These are phyloP conservation scores for Boletus tylopilopsis DNA, from an alignment of 768 basidiomycete species.

Conservation along the genomic window DNA sequence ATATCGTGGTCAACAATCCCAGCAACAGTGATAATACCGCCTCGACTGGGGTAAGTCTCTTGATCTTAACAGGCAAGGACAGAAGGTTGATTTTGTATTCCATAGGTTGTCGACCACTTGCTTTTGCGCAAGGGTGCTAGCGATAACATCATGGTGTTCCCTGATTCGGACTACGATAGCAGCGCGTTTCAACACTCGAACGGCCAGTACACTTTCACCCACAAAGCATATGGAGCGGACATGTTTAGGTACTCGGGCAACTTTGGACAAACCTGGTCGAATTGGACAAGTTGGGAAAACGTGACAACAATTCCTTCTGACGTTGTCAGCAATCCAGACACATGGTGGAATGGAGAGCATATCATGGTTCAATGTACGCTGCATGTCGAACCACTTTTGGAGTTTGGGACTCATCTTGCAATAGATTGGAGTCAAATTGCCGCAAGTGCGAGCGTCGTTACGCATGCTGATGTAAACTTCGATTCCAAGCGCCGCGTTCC, in stretches of 20 bases:
- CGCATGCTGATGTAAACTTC: conserved; percentile 76
- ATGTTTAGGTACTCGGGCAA: conserved; percentile 84
- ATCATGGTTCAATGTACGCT: conserved; percentile 82
- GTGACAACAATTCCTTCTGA: conserved; percentile 57
- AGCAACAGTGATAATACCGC: conserved; percentile 37
- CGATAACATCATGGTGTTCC: conserved; percentile 85
- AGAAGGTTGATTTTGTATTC: conserved; percentile 3
- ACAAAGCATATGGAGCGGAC: conserved; percentile 84
- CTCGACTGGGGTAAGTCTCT: conserved; percentile 52
- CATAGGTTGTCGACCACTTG: conserved; percentile 67
- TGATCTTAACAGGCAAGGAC: not conserved
- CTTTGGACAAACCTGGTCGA: conserved; percentile 81
- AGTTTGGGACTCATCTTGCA: conserved; percentile 1
- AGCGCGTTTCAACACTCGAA: conserved; percentile 52
- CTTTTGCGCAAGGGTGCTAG: conserved; percentile 74
- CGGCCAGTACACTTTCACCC: conserved; percentile 72
- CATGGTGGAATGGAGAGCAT: conserved; percentile 82
- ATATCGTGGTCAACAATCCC: conserved; percentile 64
- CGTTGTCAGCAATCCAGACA: conserved; percentile 44
- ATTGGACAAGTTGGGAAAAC: conserved; percentile 78
- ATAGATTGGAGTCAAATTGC: conserved; percentile 76
- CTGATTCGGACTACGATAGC: conserved; percentile 71
- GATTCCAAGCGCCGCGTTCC: conserved; percentile 69
- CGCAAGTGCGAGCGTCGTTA: conserved; percentile 56
- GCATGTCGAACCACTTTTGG: not conserved